Conservation (phyloP, 495 filamentous ascomycete genomes). For the Aspergillus steynii region DNA sequence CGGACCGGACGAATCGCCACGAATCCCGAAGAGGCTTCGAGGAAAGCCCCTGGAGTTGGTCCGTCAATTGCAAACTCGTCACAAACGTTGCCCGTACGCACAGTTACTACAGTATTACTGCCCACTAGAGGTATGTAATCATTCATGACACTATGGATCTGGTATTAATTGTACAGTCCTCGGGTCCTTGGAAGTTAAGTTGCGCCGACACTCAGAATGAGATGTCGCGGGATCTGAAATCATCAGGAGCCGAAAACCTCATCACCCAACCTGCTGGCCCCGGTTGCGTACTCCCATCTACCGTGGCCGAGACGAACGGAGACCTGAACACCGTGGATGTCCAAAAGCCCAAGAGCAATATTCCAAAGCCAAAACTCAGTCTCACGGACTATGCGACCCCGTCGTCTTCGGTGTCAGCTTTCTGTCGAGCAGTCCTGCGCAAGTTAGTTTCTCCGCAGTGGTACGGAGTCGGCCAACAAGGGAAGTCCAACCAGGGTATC, state of each 20-base stretch:
- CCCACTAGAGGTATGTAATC: constrained; percentile 51
- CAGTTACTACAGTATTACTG: constrained; percentile 81
- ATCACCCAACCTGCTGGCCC: constrained; percentile 30
- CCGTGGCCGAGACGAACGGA: background rate
- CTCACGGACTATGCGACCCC: constrained; percentile 75
- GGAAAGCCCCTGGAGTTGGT: constrained; percentile 60
- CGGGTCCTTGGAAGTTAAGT: constrained; percentile 33
- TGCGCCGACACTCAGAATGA: constrained; percentile 18
- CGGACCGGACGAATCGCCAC: constrained; percentile 25
- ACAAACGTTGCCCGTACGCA: constrained; percentile 74
- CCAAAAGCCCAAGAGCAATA: background rate
- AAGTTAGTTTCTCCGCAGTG: constrained; percentile 76
- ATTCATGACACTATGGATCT: background rate
- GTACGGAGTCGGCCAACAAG: constrained; percentile 61
- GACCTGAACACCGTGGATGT: background rate
- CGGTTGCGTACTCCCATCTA: constrained; percentile 8
- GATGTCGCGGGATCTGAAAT: constrained; percentile 7
- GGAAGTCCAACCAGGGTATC: constrained; percentile 55
- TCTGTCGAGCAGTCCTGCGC: constrained; percentile 74
- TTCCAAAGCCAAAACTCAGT: constrained; percentile 25
- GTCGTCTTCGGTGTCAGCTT: constrained; percentile 73
- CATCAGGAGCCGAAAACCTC: constrained; percentile 24
- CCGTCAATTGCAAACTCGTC: constrained; percentile 64
- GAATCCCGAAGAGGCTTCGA: constrained; percentile 75
- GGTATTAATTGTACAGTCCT: constrained; percentile 25